These are phyloP conservation scores for Bryum argenteum DNA, from an alignment of 225 moss, liverwort and hornwort genomes.

Conservation along the genomic window DNA sequence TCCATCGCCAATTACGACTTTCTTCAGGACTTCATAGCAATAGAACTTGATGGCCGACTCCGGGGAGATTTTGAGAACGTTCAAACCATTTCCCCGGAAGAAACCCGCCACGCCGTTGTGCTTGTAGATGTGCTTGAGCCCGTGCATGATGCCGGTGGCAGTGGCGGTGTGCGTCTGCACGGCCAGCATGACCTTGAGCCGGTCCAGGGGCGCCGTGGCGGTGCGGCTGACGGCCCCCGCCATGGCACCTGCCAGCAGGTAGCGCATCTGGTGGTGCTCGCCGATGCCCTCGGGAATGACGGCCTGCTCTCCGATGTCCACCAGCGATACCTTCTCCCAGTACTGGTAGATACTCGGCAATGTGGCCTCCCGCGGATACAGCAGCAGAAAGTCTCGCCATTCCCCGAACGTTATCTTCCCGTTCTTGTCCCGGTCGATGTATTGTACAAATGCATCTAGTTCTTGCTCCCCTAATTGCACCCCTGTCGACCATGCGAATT, in stretches of 20 bases:
- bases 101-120: constrained; percentile 77
- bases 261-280: constrained; percentile 70
- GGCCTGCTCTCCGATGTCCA: constrained; percentile 94
- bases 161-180: constrained; percentile 72
- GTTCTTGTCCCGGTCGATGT: constrained; percentile 82
- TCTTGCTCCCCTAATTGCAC: constrained; percentile 68
- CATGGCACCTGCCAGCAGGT: constrained; percentile 86
- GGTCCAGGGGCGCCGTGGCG: constrained; percentile 91
- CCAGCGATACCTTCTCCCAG: constrained; percentile 86
- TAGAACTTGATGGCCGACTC: constrained; percentile 96
- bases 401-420: constrained; percentile 88
- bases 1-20: constrained; percentile 70
- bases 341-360: constrained; percentile 82
- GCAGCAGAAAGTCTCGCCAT: constrained; percentile 89
- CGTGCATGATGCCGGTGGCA: constrained; percentile 62
- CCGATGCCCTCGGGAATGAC: constrained; percentile 96
- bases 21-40: constrained; percentile 81
- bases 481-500: constrained; percentile 49
- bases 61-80: constrained; percentile 86
- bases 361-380: constrained; percentile 82
- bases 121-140: constrained; percentile 74
- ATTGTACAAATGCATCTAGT: constrained; percentile 64
- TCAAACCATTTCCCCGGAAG: constrained; percentile 92
- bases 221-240: constrained; percentile 90
- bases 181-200: constrained; percentile 93